Percentiles rank a stretch among this genome's conserved stretches.
phyloP scores from a whole-genome alignment of 2,329 filamentous ascomycete genomes.

The Claviceps humidiphila region DNA sequence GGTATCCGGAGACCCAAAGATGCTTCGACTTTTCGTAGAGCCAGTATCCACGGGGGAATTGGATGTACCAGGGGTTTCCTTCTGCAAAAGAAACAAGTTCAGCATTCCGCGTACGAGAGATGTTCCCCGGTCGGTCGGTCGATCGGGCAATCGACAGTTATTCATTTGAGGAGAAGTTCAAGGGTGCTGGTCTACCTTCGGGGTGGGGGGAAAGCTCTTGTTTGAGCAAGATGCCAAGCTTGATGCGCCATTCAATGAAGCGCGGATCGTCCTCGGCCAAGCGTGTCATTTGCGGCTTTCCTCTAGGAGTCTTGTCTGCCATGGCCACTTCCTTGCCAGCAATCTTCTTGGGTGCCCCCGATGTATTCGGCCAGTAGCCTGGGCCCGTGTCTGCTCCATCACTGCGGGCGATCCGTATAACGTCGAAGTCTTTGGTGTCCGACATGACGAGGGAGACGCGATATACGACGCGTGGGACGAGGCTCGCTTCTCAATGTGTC shows the following conservation, averaged over 20 bases:
- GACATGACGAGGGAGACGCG: slow-evolving; percentile 12
- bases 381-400: slow-evolving; percentile 32
- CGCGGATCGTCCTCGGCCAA: slow-evolving; percentile 29
- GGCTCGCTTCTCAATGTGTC: too few relatives aligned
- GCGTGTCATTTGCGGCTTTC: slow-evolving; percentile 30
- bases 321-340: slow-evolving; percentile 19
- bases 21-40: slow-evolving; percentile 35
- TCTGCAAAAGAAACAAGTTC: slow-evolving; percentile 15
- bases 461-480: not conserved
- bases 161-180: not conserved
- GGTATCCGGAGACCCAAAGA: slow-evolving; percentile 36
- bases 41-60: slow-evolving; percentile 33
- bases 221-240: slow-evolving; percentile 31
- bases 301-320: slow-evolving; percentile 23
- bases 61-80: slow-evolving; percentile 29
- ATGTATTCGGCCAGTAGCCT: slow-evolving; percentile 28
- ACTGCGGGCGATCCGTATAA: slow-evolving; percentile 29
- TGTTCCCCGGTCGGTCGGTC: too few relatives aligned
- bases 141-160: too few relatives aligned
- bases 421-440: slow-evolving; percentile 26
- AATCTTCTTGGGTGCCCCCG: slow-evolving; percentile 20
- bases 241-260: slow-evolving; percentile 31
- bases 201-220: slow-evolving; percentile 29
- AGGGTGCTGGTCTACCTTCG: slow-evolving; percentile 20
- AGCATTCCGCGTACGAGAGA: not conserved